These are phyloP conservation scores for Rhizopus delemar DNA, from an alignment of 371 early-diverging fungal genomes.

Conservation along the genomic window DNA sequence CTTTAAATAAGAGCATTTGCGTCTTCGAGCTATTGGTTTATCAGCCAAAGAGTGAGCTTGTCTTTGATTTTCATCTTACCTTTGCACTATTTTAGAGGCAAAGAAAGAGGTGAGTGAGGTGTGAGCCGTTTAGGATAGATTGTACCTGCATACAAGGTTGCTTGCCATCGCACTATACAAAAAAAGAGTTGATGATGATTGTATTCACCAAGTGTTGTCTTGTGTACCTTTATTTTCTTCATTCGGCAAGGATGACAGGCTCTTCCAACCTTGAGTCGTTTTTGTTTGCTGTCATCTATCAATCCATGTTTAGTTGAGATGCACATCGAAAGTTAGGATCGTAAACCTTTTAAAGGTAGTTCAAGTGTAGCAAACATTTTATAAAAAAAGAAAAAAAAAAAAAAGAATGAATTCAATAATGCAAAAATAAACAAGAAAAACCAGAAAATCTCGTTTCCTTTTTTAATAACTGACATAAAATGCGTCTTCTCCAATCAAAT, in stretches of 20 bases:
- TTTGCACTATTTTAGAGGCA: conserved; percentile 41
- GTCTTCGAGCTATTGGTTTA: conserved; percentile 40
- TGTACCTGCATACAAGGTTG: conserved; percentile 59
- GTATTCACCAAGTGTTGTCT: neutral
- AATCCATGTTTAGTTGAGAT: neutral
- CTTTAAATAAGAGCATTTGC: conserved; percentile 49
- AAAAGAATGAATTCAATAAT: neutral
- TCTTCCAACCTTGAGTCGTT: conserved; percentile 48
- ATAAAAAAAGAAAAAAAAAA: neutral
- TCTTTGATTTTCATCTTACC: conserved; percentile 20
- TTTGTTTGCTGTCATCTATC: conserved; percentile 50
- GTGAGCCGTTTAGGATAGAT: neutral
- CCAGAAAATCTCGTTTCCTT: neutral
- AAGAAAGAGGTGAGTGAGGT: conserved; percentile 1
- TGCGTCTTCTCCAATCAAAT: neutral
- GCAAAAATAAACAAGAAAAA: neutral
- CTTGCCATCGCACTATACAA: conserved; percentile 48
- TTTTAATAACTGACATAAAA: neutral
- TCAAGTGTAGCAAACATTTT: conserved; percentile 51
- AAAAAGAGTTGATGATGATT: neutral
- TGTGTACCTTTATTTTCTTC: conserved; percentile 51
- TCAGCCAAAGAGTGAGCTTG: neutral
- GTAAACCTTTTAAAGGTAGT: conserved; percentile 43
- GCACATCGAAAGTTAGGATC: neutral
- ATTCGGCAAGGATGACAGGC: conserved; percentile 53